A percentile compares a stretch with the other conserved stretches of the same genome.
Conservation (phyloP, 2,329 filamentous ascomycete genomes). For the Trichophyton rubrum region DNA sequence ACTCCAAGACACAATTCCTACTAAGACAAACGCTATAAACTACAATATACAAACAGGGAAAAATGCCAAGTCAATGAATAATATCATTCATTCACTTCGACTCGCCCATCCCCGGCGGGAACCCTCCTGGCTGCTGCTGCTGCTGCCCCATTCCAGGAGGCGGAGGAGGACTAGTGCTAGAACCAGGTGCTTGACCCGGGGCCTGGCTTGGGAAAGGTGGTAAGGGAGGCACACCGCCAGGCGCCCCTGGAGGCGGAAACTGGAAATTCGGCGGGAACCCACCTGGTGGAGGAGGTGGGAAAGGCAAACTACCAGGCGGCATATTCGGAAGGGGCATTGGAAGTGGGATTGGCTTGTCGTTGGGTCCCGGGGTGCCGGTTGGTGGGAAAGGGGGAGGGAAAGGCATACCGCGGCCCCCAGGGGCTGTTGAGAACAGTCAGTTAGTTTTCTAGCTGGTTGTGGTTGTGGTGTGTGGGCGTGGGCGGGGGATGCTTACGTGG, state of each 20-base stretch:
- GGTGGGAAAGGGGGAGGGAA: constrained; percentile 41
- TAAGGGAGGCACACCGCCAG: constrained; percentile 20
- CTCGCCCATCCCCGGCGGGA: not conserved
- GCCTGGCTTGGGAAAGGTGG: constrained; percentile 18
- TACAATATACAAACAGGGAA: not conserved
- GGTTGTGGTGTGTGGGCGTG: not conserved
- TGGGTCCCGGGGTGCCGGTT: constrained; percentile 27
- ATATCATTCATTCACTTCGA: constrained; percentile 13
- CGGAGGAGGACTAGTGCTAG: not conserved
- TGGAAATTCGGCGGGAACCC: constrained; percentile 41
- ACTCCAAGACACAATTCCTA: not conserved
- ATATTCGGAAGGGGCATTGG: constrained; percentile 26
- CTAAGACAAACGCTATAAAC: not conserved
- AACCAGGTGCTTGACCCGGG: not conserved
- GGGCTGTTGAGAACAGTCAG: constrained; percentile 30
- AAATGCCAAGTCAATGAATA: not conserved
- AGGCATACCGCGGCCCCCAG: constrained; percentile 42
- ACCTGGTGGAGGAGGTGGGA: constrained; percentile 29
- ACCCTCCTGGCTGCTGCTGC: not conserved
- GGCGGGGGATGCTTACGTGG: constrained; percentile 40
- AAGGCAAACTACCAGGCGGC: constrained; percentile 33
- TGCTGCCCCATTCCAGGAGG: not conserved
- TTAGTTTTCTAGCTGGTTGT: constrained; percentile 4
- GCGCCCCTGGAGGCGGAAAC: constrained; percentile 26
- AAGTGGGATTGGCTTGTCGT: constrained; percentile 19